Conservation (phyloP, 164 flowering plant species). For the Aristolochia fimbriata region DNA sequence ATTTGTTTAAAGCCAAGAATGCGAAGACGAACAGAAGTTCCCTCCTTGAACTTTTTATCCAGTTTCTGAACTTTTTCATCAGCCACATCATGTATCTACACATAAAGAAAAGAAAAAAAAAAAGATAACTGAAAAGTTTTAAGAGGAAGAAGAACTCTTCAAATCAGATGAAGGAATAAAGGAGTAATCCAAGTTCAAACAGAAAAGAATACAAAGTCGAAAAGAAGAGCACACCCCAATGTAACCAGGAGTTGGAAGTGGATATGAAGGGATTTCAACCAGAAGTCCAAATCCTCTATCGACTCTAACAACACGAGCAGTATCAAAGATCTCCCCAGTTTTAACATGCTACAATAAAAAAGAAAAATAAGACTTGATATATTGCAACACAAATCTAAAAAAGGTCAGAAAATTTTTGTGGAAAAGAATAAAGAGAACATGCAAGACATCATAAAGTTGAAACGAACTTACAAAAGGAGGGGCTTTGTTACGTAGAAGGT, state of each 20-base stretch:
- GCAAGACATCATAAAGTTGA: not conserved
- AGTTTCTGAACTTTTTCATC: conserved; percentile 52
- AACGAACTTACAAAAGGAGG: conserved; percentile 63
- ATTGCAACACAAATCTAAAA: not conserved
- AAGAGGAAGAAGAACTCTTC: too few species aligned
- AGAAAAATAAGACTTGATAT: too few species aligned
- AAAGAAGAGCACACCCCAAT: conserved; percentile 49
- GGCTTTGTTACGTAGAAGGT: conserved; percentile 64
- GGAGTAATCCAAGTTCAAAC: not conserved
- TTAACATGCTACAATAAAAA: conserved; percentile 43
- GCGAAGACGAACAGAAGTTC: conserved; percentile 61
- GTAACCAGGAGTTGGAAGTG: conserved; percentile 64
- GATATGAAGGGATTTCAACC: conserved; percentile 70
- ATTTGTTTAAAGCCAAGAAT: conserved; percentile 68
- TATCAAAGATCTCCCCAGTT: conserved; percentile 72
- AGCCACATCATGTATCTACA: conserved; percentile 63
- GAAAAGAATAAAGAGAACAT: not conserved
- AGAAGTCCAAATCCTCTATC: conserved; percentile 80
- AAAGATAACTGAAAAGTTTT: not conserved
- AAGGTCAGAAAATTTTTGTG: too few species aligned
- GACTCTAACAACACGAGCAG: conserved; percentile 72
- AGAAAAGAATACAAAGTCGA: not conserved
- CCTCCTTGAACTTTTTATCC: conserved; percentile 71
- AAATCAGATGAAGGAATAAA: not conserved
- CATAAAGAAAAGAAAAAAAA: too few species aligned